Base-by-base conservation (phyloP, 2,329 filamentous ascomycete genomes). In the Pezicula radicicola region DNA sequence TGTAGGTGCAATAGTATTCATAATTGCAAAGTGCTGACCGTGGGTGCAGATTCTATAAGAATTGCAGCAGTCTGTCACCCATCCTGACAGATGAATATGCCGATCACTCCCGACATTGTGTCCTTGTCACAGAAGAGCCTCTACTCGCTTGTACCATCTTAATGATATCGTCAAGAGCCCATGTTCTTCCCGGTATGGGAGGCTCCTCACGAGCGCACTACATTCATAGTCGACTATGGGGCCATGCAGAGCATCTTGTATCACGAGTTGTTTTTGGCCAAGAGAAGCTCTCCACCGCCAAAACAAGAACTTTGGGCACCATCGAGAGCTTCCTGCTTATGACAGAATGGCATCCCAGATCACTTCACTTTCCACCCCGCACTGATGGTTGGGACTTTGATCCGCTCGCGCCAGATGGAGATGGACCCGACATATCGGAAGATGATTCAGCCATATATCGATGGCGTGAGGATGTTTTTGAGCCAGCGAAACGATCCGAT, bases 261-360 rank as follows among this genome's bases (percentile, higher is more conserved):
- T 75, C 74, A 69, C 70, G 76, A 48, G 72, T 81, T 3, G 76
- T 78, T 50, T 74, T 80, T 21, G 78, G 78, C 0, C 76, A 80
- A 51, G 77, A 80, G 48, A 79, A 77, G 51, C 67, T 70, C 1
- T 75, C 73, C 3, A 77, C 75, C 46, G 73, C 75, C 2, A 77
- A 76, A 37, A 68, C 70, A 2, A 67, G 77, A 5, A 76, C 74
- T 0, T 70, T 78, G 21, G 78, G 78, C 0, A 76, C 76, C 0
- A 78, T 81, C 3, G 76, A 81, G 55, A 77, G 76, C 0, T 66
- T 82, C 0, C 57, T 81, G 2, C 61, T 81, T 1, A 71, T 81
- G n/a, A 77, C 75, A 0, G 78, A 81, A 60, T 82, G 79, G 79
- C 77, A 80, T 55, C 77, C 79, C 2, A 72, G 77, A 16, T 75